A percentile compares a stretch with the other conserved stretches of the same genome.
These are phyloP conservation scores for Plasmodium knowlesi DNA, from an alignment of 169 alveolate genomes.

Conservation along the genomic window DNA sequence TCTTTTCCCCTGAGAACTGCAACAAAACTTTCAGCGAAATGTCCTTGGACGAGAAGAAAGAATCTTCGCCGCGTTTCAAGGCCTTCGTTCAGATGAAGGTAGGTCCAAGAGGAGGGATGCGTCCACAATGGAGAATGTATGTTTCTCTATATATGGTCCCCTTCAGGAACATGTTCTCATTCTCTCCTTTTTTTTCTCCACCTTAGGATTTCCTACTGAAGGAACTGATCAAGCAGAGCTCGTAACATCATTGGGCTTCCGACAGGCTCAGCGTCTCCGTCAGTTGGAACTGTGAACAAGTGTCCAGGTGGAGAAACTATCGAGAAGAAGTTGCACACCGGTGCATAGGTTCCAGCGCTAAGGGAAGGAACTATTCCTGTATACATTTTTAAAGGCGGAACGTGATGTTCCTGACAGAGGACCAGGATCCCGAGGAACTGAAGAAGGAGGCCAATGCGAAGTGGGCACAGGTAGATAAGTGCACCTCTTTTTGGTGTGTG, in stretches of 20 bases:
- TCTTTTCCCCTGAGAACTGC: slow-evolving; percentile 19
- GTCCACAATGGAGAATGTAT: background rate
- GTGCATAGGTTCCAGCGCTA: background rate
- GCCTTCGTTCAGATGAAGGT: slow-evolving; percentile 58
- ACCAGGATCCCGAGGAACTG: slow-evolving; percentile 59
- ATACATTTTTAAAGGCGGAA: background rate
- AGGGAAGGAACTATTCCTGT: background rate
- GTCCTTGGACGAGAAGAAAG: slow-evolving; percentile 40
- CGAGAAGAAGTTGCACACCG: background rate
- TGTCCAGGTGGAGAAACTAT: background rate
- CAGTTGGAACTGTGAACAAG: background rate
- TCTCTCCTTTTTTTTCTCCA: background rate
- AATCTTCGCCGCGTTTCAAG: slow-evolving; percentile 48
- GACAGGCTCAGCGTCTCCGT: background rate
- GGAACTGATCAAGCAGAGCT: background rate
- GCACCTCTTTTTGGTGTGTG: background rate
- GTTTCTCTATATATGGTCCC: background rate
- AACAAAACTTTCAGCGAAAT: slow-evolving; percentile 56
- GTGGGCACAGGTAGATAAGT: slow-evolving; percentile 25
- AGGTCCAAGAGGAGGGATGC: background rate
- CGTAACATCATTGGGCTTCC: background rate
- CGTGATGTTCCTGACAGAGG: slow-evolving; percentile 31
- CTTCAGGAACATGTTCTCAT: background rate
- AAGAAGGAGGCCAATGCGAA: slow-evolving; percentile 57
- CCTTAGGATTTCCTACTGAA: background rate